These are phyloP conservation scores for Aspergillus texensis DNA, from an alignment of 2,329 filamentous ascomycete genomes.

Conservation along the genomic window DNA sequence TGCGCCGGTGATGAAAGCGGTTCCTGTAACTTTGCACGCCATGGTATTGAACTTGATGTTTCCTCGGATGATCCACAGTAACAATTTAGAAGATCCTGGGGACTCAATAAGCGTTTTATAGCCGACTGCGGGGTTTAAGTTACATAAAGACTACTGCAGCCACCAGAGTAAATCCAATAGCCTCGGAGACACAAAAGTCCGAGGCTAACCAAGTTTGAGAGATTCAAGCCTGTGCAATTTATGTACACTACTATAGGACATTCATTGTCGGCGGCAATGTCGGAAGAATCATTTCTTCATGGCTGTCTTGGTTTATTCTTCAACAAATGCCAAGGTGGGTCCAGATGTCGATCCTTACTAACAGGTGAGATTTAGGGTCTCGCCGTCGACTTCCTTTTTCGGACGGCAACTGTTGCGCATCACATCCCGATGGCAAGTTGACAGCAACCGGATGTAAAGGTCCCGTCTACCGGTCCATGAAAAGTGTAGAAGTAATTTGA, in stretches of 20 bases:
- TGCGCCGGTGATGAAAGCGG: constrained; percentile 30
- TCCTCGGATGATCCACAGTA: background rate
- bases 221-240: too few relatives aligned
- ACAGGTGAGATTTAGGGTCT: background rate
- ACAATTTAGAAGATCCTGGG: background rate
- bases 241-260: background rate
- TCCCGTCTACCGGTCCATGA: background rate
- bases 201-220: background rate
- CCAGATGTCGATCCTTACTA: background rate
- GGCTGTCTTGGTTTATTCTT: background rate
- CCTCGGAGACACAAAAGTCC: background rate
- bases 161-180: background rate
- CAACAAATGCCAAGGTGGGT: background rate
- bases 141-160: background rate
- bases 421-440: background rate
- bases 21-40: constrained; percentile 25
- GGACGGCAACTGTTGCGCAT: background rate
- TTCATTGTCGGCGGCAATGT: background rate
- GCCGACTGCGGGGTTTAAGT: background rate
- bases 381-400: background rate
- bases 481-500: background rate
- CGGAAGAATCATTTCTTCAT: too few relatives aligned
- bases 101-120: background rate
- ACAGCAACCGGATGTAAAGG: background rate
- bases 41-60: constrained; percentile 1